These are phyloP conservation scores for Naganishia cerealis DNA, from an alignment of 1,284 basidiomycete species.

Conservation along the genomic window DNA sequence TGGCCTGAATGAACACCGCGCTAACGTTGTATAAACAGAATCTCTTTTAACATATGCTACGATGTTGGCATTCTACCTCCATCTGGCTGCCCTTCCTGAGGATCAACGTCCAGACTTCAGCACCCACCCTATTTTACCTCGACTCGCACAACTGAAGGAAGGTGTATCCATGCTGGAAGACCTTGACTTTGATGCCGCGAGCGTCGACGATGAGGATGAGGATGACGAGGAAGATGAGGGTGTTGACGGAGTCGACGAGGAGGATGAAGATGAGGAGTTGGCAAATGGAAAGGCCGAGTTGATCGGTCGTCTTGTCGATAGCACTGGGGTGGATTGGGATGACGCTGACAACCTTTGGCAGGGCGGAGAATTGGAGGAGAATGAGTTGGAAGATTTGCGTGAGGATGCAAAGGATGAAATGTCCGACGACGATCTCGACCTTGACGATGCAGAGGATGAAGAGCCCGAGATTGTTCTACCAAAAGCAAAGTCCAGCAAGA, in stretches of 20 bases:
- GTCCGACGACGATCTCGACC: slow-evolving; percentile 34
- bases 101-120: slow-evolving; percentile 64
- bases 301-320: slow-evolving; percentile 34
- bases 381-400: slow-evolving; percentile 47
- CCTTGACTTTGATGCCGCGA: slow-evolving; percentile 64
- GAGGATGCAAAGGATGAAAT: slow-evolving; percentile 40
- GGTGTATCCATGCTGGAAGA: slow-evolving; percentile 78
- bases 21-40: slow-evolving; percentile 59
- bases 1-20: background rate
- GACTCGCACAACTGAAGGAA: slow-evolving; percentile 82
- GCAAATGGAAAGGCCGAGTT: slow-evolving; percentile 36
- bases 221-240: slow-evolving; percentile 43
- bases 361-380: slow-evolving; percentile 46
- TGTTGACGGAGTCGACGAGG: slow-evolving; percentile 41
- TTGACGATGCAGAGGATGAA: slow-evolving; percentile 27
- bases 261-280: slow-evolving; percentile 39
- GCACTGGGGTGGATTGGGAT: slow-evolving; percentile 38
- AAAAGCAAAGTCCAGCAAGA: slow-evolving; percentile 41
- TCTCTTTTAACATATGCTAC: slow-evolving; percentile 85
- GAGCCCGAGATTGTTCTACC: slow-evolving; percentile 40
- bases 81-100: slow-evolving; percentile 72
- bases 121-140: slow-evolving; percentile 73
- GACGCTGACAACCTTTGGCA: slow-evolving; percentile 46
- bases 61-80: slow-evolving; percentile 87
- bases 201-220: slow-evolving; percentile 56